Conservation (phyloP, 2,329 filamentous ascomycete genomes). For the Alternaria infectoria region DNA sequence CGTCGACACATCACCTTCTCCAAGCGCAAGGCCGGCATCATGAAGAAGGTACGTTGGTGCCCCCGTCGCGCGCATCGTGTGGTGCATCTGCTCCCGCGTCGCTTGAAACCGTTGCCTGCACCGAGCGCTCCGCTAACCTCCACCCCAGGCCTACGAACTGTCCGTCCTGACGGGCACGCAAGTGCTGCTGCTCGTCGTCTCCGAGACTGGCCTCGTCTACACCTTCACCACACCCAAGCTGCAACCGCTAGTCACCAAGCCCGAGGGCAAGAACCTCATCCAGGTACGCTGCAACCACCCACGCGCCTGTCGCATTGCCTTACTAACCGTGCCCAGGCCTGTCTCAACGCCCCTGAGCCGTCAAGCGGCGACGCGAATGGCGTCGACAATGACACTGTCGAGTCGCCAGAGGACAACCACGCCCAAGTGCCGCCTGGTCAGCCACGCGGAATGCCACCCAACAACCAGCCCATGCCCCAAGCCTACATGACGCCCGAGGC, state of each 20-base stretch:
- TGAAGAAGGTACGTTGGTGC: constrained; percentile 92
- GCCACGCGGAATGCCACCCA: constrained; percentile 65
- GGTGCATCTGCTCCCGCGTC: constrained; percentile 27
- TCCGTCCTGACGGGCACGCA: constrained; percentile 98
- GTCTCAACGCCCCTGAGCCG: constrained; percentile 94
- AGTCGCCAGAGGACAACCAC: constrained; percentile 90
- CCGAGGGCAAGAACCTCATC: constrained; percentile 98
- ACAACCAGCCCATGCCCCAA: constrained; percentile 68
- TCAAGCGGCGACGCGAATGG: constrained; percentile 73
- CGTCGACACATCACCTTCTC: constrained; percentile 99
- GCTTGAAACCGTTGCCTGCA: constrained; percentile 38
- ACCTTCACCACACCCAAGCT: constrained; percentile 99
- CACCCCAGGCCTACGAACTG: constrained; percentile 86
- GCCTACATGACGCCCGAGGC: constrained; percentile 71
- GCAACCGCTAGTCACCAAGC: constrained; percentile 96
- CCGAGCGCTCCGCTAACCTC: constrained; percentile 30
- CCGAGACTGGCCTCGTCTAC: constrained; percentile 95
- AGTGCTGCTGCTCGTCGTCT: constrained; percentile 94
- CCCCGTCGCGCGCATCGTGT: not conserved
- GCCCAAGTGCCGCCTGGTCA: constrained; percentile 78
- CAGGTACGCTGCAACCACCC: constrained; percentile 69
- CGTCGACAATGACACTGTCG: constrained; percentile 65
- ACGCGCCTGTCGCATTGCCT: constrained; percentile 11
- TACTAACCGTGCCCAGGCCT: constrained; percentile 71
- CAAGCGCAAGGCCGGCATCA: constrained; percentile 99